Conservation (phyloP, 495 filamentous ascomycete species). For the Penicillium atrosanguineum region DNA sequence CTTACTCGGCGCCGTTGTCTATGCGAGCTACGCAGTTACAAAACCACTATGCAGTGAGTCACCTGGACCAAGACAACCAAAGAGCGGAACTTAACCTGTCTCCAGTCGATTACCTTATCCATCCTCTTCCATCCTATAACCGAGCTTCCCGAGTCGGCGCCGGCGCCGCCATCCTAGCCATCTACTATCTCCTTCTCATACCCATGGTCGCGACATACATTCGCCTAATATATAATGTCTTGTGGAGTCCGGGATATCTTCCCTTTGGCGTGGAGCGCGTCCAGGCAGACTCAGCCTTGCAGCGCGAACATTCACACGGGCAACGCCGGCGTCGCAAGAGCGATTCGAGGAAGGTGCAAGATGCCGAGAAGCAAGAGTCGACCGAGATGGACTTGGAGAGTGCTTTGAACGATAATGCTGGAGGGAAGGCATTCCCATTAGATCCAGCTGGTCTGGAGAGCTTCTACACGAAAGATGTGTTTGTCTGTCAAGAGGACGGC, state of each 20-base stretch:
- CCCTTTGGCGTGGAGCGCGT: constrained; percentile 48
- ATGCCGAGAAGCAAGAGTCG: constrained; percentile 24
- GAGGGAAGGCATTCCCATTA: constrained; percentile 22
- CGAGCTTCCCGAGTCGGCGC: constrained; percentile 45
- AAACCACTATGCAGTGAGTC: constrained; percentile 55
- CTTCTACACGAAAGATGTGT: constrained; percentile 78
- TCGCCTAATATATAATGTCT: constrained; percentile 63
- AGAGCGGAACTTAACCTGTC: not conserved
- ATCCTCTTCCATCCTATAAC: constrained; percentile 42
- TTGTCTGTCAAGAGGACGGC: constrained; percentile 77
- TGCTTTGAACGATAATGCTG: constrained; percentile 18
- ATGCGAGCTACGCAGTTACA: constrained; percentile 61
- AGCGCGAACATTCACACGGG: constrained; percentile 16
- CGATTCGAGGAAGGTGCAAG: constrained; percentile 9
- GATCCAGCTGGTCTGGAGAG: constrained; percentile 38
- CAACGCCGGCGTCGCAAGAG: constrained; percentile 18
- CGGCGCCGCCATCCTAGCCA: constrained; percentile 64
- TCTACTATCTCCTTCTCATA: constrained; percentile 69
- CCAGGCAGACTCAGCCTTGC: constrained; percentile 14
- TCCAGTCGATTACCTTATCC: constrained; percentile 63
- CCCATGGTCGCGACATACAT: constrained; percentile 65
- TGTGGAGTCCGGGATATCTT: constrained; percentile 66
- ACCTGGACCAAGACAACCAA: not conserved
- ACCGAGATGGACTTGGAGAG: constrained; percentile 26
- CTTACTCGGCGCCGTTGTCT: constrained; percentile 56